phyloP scores from a whole-genome alignment of 305 asterid species.

The Lippia alba region DNA sequence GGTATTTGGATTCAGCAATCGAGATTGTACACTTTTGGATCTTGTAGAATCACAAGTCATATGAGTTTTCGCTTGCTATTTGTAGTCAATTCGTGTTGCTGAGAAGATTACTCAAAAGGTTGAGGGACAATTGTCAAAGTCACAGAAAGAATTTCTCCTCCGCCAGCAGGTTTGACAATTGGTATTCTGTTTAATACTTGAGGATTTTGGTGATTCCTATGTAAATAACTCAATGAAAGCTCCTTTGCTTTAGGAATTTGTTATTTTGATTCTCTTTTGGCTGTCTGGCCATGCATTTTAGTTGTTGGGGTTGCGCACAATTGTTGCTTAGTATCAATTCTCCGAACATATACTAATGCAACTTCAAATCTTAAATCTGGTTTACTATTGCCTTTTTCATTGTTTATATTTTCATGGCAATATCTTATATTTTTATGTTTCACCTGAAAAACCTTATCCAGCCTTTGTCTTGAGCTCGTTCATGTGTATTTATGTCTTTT shows the following conservation, averaged over 20 bases:
- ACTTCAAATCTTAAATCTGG: slow-evolving; percentile 14
- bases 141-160: slow-evolving; percentile 98
- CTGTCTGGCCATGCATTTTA: slow-evolving; percentile 29
- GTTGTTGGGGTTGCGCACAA: slow-evolving; percentile 27
- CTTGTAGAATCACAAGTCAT: slow-evolving; percentile 30
- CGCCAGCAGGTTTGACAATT: slow-evolving; percentile 90
- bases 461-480: slow-evolving; percentile 14
- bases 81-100: slow-evolving; percentile 97
- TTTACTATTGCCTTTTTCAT: slow-evolving; percentile 10
- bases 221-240: slow-evolving; percentile 25
- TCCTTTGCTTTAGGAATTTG: slow-evolving; percentile 21
- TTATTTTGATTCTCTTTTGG: slow-evolving; percentile 11
- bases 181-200: slow-evolving; percentile 8
- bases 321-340: slow-evolving; percentile 24
- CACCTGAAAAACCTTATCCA: slow-evolving; percentile 14
- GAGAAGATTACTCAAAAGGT: slow-evolving; percentile 98
- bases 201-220: slow-evolving; percentile 25
- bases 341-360: slow-evolving; percentile 1
- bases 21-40: slow-evolving; percentile 32
- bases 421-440: slow-evolving; percentile 9
- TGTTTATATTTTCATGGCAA: slow-evolving; percentile 13
- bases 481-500: slow-evolving; percentile 12
- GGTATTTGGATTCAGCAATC: slow-evolving; percentile 48
- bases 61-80: slow-evolving; percentile 33
- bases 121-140: slow-evolving; percentile 97